phyloP scores from a whole-genome alignment of 306 rosid species.

The Amphicarpaea edgeworthii region DNA sequence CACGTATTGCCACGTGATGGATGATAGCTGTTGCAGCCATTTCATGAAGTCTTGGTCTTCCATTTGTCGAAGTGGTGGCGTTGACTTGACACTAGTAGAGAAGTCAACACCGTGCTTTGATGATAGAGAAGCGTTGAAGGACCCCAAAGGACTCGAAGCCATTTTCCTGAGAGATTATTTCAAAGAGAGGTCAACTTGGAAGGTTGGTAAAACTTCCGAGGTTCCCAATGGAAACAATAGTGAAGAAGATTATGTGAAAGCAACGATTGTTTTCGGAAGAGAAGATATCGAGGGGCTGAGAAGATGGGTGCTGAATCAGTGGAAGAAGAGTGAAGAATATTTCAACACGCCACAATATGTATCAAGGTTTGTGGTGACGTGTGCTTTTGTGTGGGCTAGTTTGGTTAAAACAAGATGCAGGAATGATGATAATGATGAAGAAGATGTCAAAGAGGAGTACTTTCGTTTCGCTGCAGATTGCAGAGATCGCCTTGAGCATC shows the following conservation, averaged over 20 bases:
- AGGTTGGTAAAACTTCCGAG: slow-evolving; percentile 8
- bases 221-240: background rate
- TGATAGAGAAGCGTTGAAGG: slow-evolving; percentile 49
- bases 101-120: slow-evolving; percentile 41
- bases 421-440: slow-evolving; percentile 3
- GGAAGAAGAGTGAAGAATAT: slow-evolving; percentile 18
- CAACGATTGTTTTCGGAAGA: slow-evolving; percentile 45
- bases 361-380: slow-evolving; percentile 51
- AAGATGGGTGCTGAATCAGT: slow-evolving; percentile 20
- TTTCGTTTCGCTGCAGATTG: slow-evolving; percentile 55
- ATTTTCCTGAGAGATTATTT: slow-evolving; percentile 50
- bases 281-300: slow-evolving; percentile 39
- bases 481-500: slow-evolving; percentile 42
- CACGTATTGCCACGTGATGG: slow-evolving; percentile 58
- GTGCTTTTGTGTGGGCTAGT: slow-evolving; percentile 49
- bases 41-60: slow-evolving; percentile 55
- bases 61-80: slow-evolving; percentile 26
- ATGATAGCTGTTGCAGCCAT: slow-evolving; percentile 42
- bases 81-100: background rate
- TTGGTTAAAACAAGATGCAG: slow-evolving; percentile 42
- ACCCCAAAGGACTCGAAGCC: slow-evolving; percentile 38
- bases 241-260: slow-evolving; percentile 35
- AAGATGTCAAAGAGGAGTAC: slow-evolving; percentile 23
- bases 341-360: background rate
- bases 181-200: slow-evolving; percentile 47